A percentile compares a stretch with the other conserved stretches of the same genome.
Conservation (phyloP, 257 asterid genomes). For the Coffea eugenioides region DNA sequence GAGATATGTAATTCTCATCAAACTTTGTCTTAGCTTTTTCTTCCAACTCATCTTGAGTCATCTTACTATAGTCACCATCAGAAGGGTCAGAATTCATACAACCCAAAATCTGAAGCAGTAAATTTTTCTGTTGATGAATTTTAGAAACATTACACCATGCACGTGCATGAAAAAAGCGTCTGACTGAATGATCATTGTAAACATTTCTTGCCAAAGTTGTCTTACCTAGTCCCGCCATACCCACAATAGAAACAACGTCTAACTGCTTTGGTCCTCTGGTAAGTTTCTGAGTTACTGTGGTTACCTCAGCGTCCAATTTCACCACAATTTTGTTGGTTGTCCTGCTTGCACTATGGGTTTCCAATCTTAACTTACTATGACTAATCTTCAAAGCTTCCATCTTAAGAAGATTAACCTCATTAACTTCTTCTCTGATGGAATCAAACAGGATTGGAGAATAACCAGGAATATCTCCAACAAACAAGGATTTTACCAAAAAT, state of each 20-base stretch:
- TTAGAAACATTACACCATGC: slow-evolving; percentile 17
- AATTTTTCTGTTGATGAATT: background rate
- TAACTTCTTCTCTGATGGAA: background rate
- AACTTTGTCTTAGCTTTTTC: background rate
- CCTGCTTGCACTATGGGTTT: background rate
- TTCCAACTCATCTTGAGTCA: background rate
- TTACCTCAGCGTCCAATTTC: slow-evolving; percentile 1
- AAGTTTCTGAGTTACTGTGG: background rate
- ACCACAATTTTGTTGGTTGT: background rate
- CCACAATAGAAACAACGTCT: slow-evolving; percentile 6
- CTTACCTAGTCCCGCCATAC: slow-evolving; percentile 13
- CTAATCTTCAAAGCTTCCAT: background rate
- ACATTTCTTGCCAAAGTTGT: slow-evolving; percentile 13
- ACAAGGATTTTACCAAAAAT: background rate
- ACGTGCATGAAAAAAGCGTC: background rate
- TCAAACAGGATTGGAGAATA: no score
- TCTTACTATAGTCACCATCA: background rate
- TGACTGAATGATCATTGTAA: background rate
- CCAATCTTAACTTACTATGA: background rate
- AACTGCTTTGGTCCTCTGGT: background rate
- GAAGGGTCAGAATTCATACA: background rate
- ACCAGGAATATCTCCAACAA: background rate
- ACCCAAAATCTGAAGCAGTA: slow-evolving; percentile 14
- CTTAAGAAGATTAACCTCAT: background rate
- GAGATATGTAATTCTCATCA: slow-evolving; percentile 1